Conservation (phyloP, 2,329 filamentous ascomycete genomes). For the Aspergillus tanneri region DNA sequence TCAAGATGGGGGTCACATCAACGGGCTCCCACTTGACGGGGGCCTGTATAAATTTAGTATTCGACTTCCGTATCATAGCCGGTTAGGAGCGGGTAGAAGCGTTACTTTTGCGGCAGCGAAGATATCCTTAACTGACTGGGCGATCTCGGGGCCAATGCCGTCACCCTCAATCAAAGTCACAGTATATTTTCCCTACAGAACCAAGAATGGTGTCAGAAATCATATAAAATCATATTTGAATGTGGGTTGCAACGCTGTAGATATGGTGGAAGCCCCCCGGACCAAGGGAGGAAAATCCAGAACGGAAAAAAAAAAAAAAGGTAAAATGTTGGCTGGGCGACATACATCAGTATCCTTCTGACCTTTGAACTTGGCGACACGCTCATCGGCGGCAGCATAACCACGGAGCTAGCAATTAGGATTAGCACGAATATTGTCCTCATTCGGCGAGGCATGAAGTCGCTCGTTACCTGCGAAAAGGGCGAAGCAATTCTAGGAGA, state of each 20-base stretch:
- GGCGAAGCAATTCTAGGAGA: slow-evolving; percentile 49
- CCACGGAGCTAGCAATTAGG: slow-evolving; percentile 56
- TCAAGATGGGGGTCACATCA: slow-evolving; percentile 89
- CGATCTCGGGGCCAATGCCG: slow-evolving; percentile 96
- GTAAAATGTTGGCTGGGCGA: slow-evolving; percentile 30
- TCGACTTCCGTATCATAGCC: slow-evolving; percentile 6
- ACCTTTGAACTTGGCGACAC: slow-evolving; percentile 91
- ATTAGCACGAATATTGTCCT: slow-evolving; percentile 20
- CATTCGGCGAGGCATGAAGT: slow-evolving; percentile 2
- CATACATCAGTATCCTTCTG: slow-evolving; percentile 83
- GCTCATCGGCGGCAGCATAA: slow-evolving; percentile 58
- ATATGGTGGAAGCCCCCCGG: slow-evolving; percentile 26
- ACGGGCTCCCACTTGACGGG: slow-evolving; percentile 97
- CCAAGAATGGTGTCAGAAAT: slow-evolving; percentile 14
- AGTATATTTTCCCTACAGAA: slow-evolving; percentile 79
- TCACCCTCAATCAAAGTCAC: slow-evolving; percentile 98
- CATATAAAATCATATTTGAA: not conserved
- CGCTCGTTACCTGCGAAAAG: slow-evolving; percentile 57
- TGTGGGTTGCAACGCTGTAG: not conserved
- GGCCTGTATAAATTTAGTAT: slow-evolving; percentile 56
- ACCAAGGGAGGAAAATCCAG: slow-evolving; percentile 23
- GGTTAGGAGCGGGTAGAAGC: slow-evolving; percentile 1
- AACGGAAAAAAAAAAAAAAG: slow-evolving; percentile 24
- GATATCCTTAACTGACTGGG: slow-evolving; percentile 97
- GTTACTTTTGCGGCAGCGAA: slow-evolving; percentile 87